phyloP scores from a whole-genome alignment of 2,329 filamentous ascomycete species.

The Pseudocercospora macadamiae region DNA sequence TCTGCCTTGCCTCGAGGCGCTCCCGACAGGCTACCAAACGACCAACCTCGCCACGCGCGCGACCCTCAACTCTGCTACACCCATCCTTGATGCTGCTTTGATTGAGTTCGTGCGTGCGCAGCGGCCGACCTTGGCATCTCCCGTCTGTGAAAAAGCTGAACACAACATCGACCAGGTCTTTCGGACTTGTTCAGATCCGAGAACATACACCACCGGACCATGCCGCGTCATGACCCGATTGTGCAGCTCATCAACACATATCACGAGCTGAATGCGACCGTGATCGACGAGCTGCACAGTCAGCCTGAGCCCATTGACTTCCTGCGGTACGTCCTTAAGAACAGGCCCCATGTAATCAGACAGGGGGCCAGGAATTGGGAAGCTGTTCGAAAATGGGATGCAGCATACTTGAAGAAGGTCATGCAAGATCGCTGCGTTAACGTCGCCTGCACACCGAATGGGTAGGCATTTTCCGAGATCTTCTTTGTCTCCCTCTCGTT shows the following conservation, averaged over 20 bases:
- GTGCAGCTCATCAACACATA: slow-evolving; percentile 64
- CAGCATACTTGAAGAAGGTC: slow-evolving; percentile 58
- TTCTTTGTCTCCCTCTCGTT: background rate
- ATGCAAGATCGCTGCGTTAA: slow-evolving; percentile 66
- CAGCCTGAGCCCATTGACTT: slow-evolving; percentile 78
- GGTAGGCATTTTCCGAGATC: slow-evolving; percentile 49
- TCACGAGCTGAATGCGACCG: slow-evolving; percentile 68
- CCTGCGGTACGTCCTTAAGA: slow-evolving; percentile 73
- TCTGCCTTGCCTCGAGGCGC: background rate
- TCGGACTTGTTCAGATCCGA: background rate
- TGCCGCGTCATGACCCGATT: background rate
- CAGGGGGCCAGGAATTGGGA: slow-evolving; percentile 63
- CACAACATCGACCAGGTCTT: background rate
- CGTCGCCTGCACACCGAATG: slow-evolving; percentile 75
- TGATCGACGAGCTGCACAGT: slow-evolving; percentile 62
- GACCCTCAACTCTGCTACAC: too few species aligned
- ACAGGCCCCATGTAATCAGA: slow-evolving; percentile 74
- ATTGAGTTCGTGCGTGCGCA: background rate
- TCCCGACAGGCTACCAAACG: background rate
- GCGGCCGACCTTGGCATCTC: background rate
- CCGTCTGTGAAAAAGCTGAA: background rate
- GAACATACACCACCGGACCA: background rate
- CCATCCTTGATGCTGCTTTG: background rate
- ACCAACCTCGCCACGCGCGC: background rate
- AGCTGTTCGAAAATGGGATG: slow-evolving; percentile 66